Evolutionary conservation across 2,329 filamentous ascomycete species (phyloP).

Genomic region (Lecanosticta acicola): DNA sequence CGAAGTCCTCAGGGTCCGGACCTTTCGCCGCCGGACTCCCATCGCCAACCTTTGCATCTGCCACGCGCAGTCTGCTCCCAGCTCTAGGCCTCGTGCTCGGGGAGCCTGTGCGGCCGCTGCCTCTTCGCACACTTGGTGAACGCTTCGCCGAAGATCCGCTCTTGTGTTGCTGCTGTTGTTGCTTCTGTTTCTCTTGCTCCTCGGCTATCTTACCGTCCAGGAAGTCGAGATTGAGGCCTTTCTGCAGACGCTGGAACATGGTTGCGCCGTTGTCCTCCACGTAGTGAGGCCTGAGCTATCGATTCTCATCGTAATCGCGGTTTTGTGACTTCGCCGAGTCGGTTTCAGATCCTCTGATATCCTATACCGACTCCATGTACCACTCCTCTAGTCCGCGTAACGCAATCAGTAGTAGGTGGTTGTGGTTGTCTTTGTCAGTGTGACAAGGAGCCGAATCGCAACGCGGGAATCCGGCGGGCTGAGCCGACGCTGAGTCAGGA

Average conservation of each 20-base stretch:
- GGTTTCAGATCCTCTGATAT: neutral
- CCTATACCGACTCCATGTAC: neutral
- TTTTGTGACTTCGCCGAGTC: neutral
- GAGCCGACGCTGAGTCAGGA: no score
- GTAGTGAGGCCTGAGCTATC: constrained; percentile 3
- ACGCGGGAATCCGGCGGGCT: no score
- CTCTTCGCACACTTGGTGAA: constrained; percentile 41
- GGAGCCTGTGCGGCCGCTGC: constrained; percentile 34
- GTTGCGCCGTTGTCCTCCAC: constrained; percentile 20
- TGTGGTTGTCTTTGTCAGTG: no score
- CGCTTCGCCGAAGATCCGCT: constrained; percentile 29
- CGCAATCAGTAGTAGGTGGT: no score
- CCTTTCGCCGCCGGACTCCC: constrained; percentile 33
- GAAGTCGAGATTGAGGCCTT: constrained; percentile 36
- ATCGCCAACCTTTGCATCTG: constrained; percentile 18
- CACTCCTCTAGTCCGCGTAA: no score
- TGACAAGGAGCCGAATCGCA: no score
- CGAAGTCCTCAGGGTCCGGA: constrained; percentile 81
- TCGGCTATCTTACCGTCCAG: constrained; percentile 67
- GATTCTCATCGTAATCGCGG: constrained; percentile 13
- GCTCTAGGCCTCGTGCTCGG: constrained; percentile 20
- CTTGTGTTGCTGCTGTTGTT: constrained; percentile 18
- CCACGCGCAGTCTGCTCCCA: constrained; percentile 22
- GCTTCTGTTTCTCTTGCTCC: constrained; percentile 75
- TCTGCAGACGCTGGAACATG: constrained; percentile 28